Conservation (phyloP, 148 eudicot genomes). For the Silene uniflora region DNA sequence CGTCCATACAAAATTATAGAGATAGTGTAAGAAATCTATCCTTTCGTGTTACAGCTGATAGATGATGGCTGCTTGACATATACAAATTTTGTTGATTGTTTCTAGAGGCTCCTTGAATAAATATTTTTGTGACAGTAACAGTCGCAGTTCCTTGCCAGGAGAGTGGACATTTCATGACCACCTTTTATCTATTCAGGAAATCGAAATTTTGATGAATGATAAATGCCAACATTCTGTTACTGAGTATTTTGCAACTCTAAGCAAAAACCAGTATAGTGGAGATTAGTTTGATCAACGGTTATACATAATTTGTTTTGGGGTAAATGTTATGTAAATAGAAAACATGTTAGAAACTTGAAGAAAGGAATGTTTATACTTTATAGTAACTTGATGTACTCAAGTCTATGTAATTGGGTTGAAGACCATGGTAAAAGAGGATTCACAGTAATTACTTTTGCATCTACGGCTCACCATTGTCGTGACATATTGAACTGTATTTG, state of each 20-base stretch:
- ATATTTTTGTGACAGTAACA: too few species aligned
- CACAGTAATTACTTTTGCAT: background rate
- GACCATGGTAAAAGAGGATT: background rate
- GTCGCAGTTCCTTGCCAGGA: background rate
- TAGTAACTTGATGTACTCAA: background rate
- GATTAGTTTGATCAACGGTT: too few species aligned
- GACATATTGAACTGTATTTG: background rate
- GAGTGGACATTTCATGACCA: background rate
- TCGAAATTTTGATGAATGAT: too few species aligned
- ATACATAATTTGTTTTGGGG: background rate
- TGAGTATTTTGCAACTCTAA: too few species aligned
- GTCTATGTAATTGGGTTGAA: background rate
- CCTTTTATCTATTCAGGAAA: too few species aligned
- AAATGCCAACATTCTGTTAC: too few species aligned
- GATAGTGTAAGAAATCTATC: conserved; percentile 60
- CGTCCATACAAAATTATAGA: conserved; percentile 70
- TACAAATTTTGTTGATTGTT: background rate
- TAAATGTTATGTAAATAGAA: background rate
- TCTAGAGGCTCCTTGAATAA: background rate
- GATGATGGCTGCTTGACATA: background rate
- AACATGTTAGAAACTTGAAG: too few species aligned
- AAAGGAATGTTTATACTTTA: background rate
- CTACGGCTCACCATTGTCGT: background rate
- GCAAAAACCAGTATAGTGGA: too few species aligned
- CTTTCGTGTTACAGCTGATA: background rate